Evolutionary conservation across 2,329 filamentous ascomycete genomes (phyloP), one percentile per base, ranked within the genome.

Genomic region (Colletotrichum sojae): DNA sequence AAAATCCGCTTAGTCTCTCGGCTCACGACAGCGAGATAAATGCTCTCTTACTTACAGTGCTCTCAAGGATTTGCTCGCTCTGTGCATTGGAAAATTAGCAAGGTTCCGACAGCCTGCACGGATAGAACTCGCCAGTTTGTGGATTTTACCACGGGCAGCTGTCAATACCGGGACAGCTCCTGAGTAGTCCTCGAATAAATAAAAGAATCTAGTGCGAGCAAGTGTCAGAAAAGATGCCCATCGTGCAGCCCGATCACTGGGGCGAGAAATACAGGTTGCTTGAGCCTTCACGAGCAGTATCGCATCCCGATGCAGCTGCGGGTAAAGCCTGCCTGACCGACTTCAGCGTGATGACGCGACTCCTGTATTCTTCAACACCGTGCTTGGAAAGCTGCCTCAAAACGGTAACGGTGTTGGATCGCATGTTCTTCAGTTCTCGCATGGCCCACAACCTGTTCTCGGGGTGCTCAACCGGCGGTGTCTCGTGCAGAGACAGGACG

Each of bases 401-500:
- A 2, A 83, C 78, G 39, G 78, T 78, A 40, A 78, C 72, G 0
- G 78, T 82, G 60, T 83, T 83, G 18, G 76, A 75, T 27, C 82
- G 75, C 73, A 83, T 82, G 57, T 73, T 78, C 16, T 67, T 60
- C 13, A 81, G 72, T 63, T 83, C 78, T 36, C 71, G 69, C 10
- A 55, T 63, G 45, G 54, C 74, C 77, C 73, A 79, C 25, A 54
- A 68, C 0, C 57, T 13, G 45, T 74, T 69, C 2, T 72, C 71
- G 2, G 73, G 68, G 16, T 72, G 63, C 9, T 80, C 78, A 43
- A 78, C 73, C 8, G 75, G 73, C 8, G 85, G 85, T 58, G 84
- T 81, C 75, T 94, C 92, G 65, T 92, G 88, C 48, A 94, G 88
- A 0, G 91, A 91, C 61, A 94, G 86, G 45, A 94, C 86, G 0